phyloP scores from a whole-genome alignment of 2,329 filamentous ascomycete genomes.

The Onygenales sp. region DNA sequence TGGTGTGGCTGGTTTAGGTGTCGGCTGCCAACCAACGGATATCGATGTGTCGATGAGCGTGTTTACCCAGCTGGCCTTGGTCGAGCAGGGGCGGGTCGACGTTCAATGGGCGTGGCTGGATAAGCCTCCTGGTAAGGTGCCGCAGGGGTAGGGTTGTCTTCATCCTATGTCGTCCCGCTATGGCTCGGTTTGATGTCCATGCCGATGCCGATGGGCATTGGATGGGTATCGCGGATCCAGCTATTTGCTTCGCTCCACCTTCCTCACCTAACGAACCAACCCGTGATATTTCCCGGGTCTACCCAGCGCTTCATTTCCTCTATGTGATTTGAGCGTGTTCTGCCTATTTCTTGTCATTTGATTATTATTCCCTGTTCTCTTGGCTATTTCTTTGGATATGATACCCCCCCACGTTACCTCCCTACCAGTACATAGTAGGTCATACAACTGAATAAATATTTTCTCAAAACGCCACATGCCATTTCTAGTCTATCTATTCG shows the following conservation, averaged over 20 bases:
- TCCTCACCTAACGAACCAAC: too few species aligned
- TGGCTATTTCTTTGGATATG: slow-evolving; percentile 2
- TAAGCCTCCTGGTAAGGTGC: slow-evolving; percentile 20
- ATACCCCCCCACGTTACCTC: background rate
- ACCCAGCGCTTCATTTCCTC: too few species aligned
- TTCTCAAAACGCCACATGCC: background rate
- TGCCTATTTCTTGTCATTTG: background rate
- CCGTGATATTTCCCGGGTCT: too few species aligned
- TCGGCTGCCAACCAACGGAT: slow-evolving; percentile 39
- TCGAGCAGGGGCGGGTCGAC: slow-evolving; percentile 37
- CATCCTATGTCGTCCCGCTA: background rate
- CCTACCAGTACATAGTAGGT: too few species aligned
- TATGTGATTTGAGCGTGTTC: background rate
- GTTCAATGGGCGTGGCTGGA: slow-evolving; percentile 45
- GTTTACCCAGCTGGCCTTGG: slow-evolving; percentile 39
- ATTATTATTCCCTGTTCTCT: background rate
- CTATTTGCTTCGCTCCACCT: too few species aligned
- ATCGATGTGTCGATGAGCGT: slow-evolving; percentile 42
- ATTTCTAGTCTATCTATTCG: background rate
- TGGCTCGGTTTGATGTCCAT: too few species aligned
- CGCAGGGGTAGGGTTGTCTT: slow-evolving; percentile 1
- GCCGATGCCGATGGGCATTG: too few species aligned
- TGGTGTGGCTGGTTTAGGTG: slow-evolving; percentile 20
- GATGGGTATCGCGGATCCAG: too few species aligned
- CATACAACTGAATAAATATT: too few species aligned